Evolutionary conservation across 2,329 filamentous ascomycete genomes (phyloP).

Genomic region (Hypoxylon sp.): DNA sequence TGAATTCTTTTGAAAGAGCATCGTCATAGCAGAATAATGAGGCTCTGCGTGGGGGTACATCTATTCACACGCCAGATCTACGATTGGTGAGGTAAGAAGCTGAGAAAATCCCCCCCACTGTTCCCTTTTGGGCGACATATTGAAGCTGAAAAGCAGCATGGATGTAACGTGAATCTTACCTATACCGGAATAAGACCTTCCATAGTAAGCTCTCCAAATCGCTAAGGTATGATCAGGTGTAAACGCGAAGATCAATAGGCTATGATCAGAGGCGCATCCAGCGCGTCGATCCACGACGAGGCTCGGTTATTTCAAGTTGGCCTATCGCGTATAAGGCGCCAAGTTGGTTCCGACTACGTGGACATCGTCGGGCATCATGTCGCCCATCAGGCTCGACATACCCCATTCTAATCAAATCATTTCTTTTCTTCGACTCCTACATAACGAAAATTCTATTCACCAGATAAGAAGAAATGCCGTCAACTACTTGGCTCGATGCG

Average conservation of each 20-base stretch:
- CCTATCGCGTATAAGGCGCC: constrained; percentile 15
- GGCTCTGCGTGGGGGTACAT: constrained; percentile 28
- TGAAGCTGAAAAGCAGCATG: constrained; percentile 29
- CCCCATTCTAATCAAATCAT: constrained; percentile 21
- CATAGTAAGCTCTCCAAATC: neutral
- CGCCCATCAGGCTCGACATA: constrained; percentile 18
- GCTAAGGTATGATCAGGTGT: constrained; percentile 21
- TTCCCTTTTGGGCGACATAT: constrained; percentile 26
- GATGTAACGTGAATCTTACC: constrained; percentile 28
- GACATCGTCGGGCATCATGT: constrained; percentile 32
- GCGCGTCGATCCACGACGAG: constrained; percentile 9
- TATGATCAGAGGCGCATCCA: neutral
- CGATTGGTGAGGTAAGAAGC: constrained; percentile 30
- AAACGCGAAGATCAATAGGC: constrained; percentile 2
- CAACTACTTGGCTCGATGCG: constrained; percentile 16
- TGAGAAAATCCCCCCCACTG: constrained; percentile 19
- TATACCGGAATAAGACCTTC: constrained; percentile 13
- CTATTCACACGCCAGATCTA: constrained; percentile 21
- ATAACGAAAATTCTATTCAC: neutral
- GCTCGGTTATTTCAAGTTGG: neutral
- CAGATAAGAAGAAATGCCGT: neutral
- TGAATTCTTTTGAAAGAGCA: neutral
- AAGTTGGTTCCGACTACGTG: constrained; percentile 25
- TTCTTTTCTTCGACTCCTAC: constrained; percentile 5
- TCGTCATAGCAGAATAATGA: constrained; percentile 9